Base-by-base conservation (phyloP, 306 rosid genomes). In the Prosopis cineraria region DNA sequence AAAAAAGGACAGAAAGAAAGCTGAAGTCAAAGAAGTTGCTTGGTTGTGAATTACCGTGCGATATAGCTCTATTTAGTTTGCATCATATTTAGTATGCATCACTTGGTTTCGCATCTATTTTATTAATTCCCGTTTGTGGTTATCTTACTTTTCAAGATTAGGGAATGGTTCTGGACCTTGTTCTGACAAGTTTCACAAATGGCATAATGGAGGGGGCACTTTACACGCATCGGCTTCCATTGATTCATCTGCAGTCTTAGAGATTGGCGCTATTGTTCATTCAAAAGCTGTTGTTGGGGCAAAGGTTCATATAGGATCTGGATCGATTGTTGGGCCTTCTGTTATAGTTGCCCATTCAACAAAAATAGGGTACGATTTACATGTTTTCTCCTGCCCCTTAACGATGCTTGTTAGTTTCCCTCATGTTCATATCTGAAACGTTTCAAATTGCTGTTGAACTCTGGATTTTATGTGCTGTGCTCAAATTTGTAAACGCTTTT, bases 151-250 rank as follows among this genome's bases (percentile, higher is more conserved):
- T 80, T 84, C 72, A 84, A 84, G 85, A 81, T 87, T 78, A 86
- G 91, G 77, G 44, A 79, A 72, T 72, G 81, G 73, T 62, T 78
- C 60, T 78, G 84, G 75, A 40, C 31, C 36, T 16, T 47, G 50
- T 45, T 29, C 39, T 58, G 67, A 20, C 33, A 88, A 83, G 55
- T 94, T 90, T 82, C 85, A 67, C 7, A 87, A 74, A 44, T 92
- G 98, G 97, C 73, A 72, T n/a, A 87, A 92, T 65, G 98, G 98
- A 14, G 98, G 97, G 68, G 98, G 97, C 37, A 76, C 63, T 79
- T 88, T 88, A 79, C 98, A 90, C 78, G 81, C 86, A 62, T 84
- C 90, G 22, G 90, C 95, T 80, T 75, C 36, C 64, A 82, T 94
- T 72, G 95, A 89, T 80, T 83, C 94, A 33, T 78, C 98, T 5